These are phyloP conservation scores for Dovyalis caffra DNA, from an alignment of 345 rosid genomes.

Conservation along the genomic window DNA sequence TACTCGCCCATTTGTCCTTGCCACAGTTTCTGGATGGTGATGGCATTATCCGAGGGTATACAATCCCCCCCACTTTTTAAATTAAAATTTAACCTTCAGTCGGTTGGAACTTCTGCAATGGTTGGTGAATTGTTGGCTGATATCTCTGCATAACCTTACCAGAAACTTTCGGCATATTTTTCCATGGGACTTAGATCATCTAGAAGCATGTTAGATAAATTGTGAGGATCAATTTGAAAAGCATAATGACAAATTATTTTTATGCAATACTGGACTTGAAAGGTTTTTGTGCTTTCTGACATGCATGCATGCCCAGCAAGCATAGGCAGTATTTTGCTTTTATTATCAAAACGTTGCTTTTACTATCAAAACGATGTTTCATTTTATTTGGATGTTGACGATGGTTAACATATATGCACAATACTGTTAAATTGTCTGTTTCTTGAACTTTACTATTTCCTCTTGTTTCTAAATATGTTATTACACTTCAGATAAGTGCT, in stretches of 20 bases:
- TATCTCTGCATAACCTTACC: neutral
- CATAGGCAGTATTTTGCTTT: neutral
- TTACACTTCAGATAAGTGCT: neutral
- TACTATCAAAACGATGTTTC: neutral
- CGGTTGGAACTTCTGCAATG: neutral
- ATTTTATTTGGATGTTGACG: neutral
- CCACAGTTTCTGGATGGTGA: constrained; percentile 74
- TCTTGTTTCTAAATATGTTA: neutral
- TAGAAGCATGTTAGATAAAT: neutral
- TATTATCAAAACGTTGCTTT: neutral
- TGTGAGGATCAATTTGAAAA: neutral
- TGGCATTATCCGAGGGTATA: constrained; percentile 89
- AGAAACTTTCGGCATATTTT: neutral
- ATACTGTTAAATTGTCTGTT: neutral
- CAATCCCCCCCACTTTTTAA: neutral
- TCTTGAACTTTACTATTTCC: neutral
- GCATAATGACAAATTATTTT: neutral
- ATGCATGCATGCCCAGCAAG: neutral
- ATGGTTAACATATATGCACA: neutral
- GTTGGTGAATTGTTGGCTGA: neutral
- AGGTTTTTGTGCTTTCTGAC: neutral
- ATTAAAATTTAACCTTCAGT: neutral
- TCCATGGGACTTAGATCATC: neutral
- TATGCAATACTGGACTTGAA: neutral
- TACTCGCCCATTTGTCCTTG: constrained; percentile 59